Conservation (phyloP, 2,329 filamentous ascomycete genomes). For the Cytospora mali region DNA sequence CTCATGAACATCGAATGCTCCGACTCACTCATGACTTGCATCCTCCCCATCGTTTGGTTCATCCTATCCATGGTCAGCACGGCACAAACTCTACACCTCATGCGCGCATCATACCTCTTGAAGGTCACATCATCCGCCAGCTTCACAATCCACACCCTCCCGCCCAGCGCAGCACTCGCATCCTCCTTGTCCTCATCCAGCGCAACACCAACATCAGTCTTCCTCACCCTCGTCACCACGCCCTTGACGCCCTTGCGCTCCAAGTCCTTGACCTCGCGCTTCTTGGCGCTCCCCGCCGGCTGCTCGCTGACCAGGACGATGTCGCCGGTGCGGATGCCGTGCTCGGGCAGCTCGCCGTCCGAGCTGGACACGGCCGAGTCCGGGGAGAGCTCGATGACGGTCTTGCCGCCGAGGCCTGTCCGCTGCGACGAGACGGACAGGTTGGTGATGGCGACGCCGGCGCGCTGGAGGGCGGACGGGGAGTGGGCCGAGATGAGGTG, state of each 20-base stretch:
- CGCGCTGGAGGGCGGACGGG: constrained; percentile 70
- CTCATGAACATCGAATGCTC: constrained; percentile 63
- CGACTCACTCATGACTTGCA: constrained; percentile 59
- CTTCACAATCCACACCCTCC: constrained; percentile 66
- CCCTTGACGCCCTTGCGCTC: constrained; percentile 70
- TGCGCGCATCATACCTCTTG: constrained; percentile 47
- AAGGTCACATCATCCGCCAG: constrained; percentile 70
- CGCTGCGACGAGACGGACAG: constrained; percentile 74
- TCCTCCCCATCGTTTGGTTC: constrained; percentile 62
- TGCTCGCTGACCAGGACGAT: constrained; percentile 78
- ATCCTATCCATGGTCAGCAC: constrained; percentile 49
- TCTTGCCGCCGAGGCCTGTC: constrained; percentile 89
- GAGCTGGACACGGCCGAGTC: constrained; percentile 57
- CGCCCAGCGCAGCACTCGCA: constrained; percentile 46
- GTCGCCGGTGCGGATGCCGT: constrained; percentile 76
- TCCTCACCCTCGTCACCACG: constrained; percentile 68
- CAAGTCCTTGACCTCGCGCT: constrained; percentile 70
- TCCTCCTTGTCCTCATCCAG: constrained; percentile 66
- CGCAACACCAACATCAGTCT: constrained; percentile 64
- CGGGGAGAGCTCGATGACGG: constrained; percentile 75
- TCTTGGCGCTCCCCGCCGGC: constrained; percentile 71
- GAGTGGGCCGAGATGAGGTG: constrained; percentile 68
- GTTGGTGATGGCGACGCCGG: constrained; percentile 78
- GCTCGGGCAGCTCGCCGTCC: constrained; percentile 65
- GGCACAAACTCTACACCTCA: neutral